phyloP scores from a whole-genome alignment of 2,329 filamentous ascomycete species.

The Nigrospora osmanthi region DNA sequence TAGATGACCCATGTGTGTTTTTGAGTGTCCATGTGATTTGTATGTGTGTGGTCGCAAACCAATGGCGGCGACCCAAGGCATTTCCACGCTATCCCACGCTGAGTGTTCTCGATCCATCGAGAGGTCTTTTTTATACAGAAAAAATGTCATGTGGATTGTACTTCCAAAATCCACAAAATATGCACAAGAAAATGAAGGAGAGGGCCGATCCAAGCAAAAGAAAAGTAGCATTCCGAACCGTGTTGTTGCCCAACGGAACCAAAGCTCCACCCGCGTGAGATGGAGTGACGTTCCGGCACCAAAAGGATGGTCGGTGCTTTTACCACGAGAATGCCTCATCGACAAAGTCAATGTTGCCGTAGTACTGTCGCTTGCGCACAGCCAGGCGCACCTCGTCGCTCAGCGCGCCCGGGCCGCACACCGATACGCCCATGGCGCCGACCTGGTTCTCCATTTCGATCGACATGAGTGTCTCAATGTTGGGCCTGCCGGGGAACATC shows the following conservation, averaged over 20 bases:
- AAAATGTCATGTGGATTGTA: no score
- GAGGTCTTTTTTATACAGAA: no score
- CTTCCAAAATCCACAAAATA: neutral
- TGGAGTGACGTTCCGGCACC: no score
- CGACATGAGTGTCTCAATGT: constrained; percentile 63
- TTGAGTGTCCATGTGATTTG: no score
- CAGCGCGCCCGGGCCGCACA: constrained; percentile 67
- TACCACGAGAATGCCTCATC: constrained; percentile 69
- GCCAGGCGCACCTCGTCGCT: constrained; percentile 67
- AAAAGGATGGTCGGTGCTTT: neutral
- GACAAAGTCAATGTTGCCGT: constrained; percentile 66
- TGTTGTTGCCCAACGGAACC: no score
- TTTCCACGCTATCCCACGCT: no score
- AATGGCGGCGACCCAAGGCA: no score
- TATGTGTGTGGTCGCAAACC: no score
- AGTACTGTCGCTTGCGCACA: constrained; percentile 55
- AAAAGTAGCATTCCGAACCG: neutral
- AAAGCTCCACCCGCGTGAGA: no score
- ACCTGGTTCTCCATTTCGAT: constrained; percentile 69
- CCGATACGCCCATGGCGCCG: constrained; percentile 65
- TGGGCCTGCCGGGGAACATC: constrained; percentile 76
- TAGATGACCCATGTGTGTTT: no score
- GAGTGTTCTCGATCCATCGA: no score
- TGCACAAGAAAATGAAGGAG: neutral
- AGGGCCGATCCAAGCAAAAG: constrained; percentile 1